These are phyloP conservation scores for Podospora conica DNA, from an alignment of 495 filamentous ascomycete species.

Conservation along the genomic window DNA sequence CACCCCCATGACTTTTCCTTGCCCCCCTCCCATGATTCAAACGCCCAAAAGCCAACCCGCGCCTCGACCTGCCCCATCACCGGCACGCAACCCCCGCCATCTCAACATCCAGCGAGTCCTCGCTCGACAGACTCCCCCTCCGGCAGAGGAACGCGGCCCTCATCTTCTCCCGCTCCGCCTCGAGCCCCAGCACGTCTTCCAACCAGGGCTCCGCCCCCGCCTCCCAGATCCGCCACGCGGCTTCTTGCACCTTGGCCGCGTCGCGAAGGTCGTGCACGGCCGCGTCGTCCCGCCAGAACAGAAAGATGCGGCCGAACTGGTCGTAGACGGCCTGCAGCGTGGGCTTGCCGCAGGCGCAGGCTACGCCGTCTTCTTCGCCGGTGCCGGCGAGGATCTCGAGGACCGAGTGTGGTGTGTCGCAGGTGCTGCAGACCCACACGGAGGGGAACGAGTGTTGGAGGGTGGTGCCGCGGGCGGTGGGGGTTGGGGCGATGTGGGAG, in stretches of 20 bases:
- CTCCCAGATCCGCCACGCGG: slow-evolving; percentile 22
- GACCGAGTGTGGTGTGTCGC: slow-evolving; percentile 16
- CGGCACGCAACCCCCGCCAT: not conserved
- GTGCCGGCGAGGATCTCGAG: slow-evolving; percentile 15
- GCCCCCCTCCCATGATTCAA: not conserved
- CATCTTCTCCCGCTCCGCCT: not conserved
- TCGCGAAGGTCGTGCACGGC: slow-evolving; percentile 23
- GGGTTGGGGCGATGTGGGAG: slow-evolving; percentile 12
- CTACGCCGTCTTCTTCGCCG: not conserved
- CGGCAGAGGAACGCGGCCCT: not conserved
- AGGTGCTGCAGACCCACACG: slow-evolving; percentile 28
- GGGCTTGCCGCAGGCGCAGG: slow-evolving; percentile 19
- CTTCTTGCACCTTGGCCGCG: slow-evolving; percentile 23
- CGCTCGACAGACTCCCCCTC: slow-evolving; percentile 9
- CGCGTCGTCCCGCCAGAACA: slow-evolving; percentile 29
- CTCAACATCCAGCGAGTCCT: slow-evolving; percentile 10
- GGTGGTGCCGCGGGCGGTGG: slow-evolving; percentile 9
- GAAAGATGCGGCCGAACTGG: slow-evolving; percentile 27
- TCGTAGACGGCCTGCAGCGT: slow-evolving; percentile 30
- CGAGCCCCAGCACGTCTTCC: slow-evolving; percentile 5
- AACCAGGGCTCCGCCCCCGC: slow-evolving; percentile 24
- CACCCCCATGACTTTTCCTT: not conserved
- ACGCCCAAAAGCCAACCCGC: not conserved
- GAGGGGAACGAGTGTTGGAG: slow-evolving; percentile 23
- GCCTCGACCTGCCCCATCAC: not conserved